Evolutionary conservation across 148 eudicot genomes (phyloP), one percentile per base, ranked within the genome.

Genomic region (Chenopodium berlandieri): DNA sequence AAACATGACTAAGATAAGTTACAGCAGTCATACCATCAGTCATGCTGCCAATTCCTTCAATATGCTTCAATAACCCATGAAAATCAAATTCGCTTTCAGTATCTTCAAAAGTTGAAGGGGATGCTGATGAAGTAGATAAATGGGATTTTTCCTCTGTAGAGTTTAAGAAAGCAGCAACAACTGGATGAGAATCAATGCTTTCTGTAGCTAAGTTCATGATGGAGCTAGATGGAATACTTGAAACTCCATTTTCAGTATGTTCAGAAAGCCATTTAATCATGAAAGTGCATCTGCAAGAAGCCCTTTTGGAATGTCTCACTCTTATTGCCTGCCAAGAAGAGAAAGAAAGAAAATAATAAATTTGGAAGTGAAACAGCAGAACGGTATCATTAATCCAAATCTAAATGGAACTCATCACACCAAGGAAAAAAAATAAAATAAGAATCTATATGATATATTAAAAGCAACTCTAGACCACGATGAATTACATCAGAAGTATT

Each of bases 261-360:
- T 83, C 82, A 78, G 73, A 82, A 80, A 85, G 83, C 92, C 94
- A 88, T 83, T 82, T 87, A 83, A 91, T 74, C 78, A 60, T 78
- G 83, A 89, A 91, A 86, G 82, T 89, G 87, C 92, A 91, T 86
- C 91, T 87, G 84, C 94, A 91, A 16, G 67, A 73, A 54, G 67
- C 82, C 83, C 86, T 89, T 84, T 86, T 88, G 44, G 92, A 91
- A 78, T 91, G 94, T 58, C 91, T 87, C 44, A 88, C 89, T 71
- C 78, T 81, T 32, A 77, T 22, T 68, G 22, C 89, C 94, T 91
- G 89, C 16, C 54, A 64, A 25, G 27, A 25, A 62, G 67, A 60
- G 46, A 31, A 46, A 9, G 31, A 37, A 48, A 7, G 44, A 32
- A 48, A 79, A 27, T 6, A 63, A 11, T 23, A 68, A 70, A 76